phyloP scores from a whole-genome alignment of 129 eudicot genomes.

The Rutidosis leptorrhynchoides region DNA sequence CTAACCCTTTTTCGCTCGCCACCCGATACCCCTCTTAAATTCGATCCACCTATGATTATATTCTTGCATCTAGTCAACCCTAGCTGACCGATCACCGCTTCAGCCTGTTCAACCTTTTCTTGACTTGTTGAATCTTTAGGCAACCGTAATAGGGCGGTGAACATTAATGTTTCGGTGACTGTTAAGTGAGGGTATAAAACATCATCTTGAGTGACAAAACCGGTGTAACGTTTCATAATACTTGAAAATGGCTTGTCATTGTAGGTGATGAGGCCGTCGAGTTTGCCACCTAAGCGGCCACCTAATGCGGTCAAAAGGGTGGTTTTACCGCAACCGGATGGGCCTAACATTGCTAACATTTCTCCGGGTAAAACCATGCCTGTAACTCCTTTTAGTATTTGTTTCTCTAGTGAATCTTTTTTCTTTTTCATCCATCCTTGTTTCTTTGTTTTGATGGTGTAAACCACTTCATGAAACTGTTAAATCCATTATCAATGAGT shows the following conservation, averaged over 20 bases:
- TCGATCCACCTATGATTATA: slow-evolving; percentile 53
- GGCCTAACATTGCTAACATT: slow-evolving; percentile 77
- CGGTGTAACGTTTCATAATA: slow-evolving; percentile 56
- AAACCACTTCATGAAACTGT: slow-evolving; percentile 68
- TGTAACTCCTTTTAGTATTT: slow-evolving; percentile 53
- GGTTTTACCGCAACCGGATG: slow-evolving; percentile 84
- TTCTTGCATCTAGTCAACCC: slow-evolving; percentile 59
- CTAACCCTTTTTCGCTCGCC: slow-evolving; percentile 94
- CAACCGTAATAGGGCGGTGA: slow-evolving; percentile 66
- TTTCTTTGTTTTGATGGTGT: slow-evolving; percentile 44
- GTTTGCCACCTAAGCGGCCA: slow-evolving; percentile 63
- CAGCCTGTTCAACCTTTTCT: slow-evolving; percentile 51
- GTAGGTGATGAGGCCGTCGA: slow-evolving; percentile 52
- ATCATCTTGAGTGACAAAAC: slow-evolving; percentile 84
- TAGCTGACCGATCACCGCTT: slow-evolving; percentile 55
- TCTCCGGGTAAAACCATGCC: slow-evolving; percentile 76
- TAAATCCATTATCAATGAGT: neutral
- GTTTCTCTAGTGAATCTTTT: slow-evolving; percentile 30
- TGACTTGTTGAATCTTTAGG: slow-evolving; percentile 41
- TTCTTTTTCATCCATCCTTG: slow-evolving; percentile 27
- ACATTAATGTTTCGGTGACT: slow-evolving; percentile 70
- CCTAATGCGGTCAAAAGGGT: slow-evolving; percentile 66
- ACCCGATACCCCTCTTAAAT: slow-evolving; percentile 69
- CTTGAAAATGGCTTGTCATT: slow-evolving; percentile 56
- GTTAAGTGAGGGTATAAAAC: slow-evolving; percentile 66